These are phyloP conservation scores for Xerocomus brunneocitrinus DNA, from an alignment of 768 basidiomycete species.

Conservation along the genomic window DNA sequence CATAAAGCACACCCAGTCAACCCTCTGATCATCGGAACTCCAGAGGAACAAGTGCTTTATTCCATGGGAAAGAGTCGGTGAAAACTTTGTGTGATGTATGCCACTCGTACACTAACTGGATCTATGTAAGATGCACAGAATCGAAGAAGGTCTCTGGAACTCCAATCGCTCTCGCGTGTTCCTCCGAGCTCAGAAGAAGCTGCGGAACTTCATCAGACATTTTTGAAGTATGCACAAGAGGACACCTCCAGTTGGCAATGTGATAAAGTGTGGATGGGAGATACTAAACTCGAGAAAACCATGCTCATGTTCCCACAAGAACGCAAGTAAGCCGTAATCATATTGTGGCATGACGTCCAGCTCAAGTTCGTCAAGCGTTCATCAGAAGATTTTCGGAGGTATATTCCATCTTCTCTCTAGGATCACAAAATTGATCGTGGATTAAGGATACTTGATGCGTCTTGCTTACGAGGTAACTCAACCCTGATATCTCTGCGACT, in stretches of 20 bases:
- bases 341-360: not conserved
- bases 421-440: not conserved
- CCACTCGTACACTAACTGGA: not conserved
- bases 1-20: conserved; percentile 63
- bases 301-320: conserved; percentile 86
- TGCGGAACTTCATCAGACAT: conserved; percentile 61
- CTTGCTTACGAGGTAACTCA: conserved; percentile 62
- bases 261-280: conserved; percentile 69
- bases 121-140: conserved; percentile 51
- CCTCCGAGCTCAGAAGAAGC: conserved; percentile 74
- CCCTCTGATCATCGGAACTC: conserved; percentile 51
- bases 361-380: conserved; percentile 39
- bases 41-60: conserved; percentile 60
- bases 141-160: conserved; percentile 48
- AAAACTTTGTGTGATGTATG: not conserved
- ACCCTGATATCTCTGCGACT: not conserved
- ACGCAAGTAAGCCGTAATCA: conserved; percentile 54
- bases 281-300: conserved; percentile 63
- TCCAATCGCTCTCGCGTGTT: conserved; percentile 61
- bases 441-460: conserved; percentile 51
- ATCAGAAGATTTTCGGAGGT: conserved; percentile 82
- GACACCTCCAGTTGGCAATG: conserved; percentile 22
- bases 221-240: conserved; percentile 53
- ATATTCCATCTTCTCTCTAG: conserved; percentile 11
- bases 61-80: conserved; percentile 63